Percentiles rank a stretch among this genome's conserved stretches.
Conservation (phyloP, 257 asterid genomes). For the Apocynum venetum region DNA sequence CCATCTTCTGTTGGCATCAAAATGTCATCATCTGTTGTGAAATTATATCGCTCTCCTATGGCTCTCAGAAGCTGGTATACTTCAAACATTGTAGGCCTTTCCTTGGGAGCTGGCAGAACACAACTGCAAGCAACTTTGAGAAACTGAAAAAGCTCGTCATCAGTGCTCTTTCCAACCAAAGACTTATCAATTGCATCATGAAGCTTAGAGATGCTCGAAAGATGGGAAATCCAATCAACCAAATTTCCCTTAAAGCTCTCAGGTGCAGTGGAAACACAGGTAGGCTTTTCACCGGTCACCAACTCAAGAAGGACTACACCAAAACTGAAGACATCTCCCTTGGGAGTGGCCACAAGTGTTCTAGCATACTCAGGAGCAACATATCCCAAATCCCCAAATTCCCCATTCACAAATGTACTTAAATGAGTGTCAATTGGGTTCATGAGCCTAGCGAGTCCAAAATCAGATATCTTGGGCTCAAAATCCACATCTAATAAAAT, state of each 20-base stretch:
- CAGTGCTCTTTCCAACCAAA: conserved; percentile 55
- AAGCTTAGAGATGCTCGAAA: conserved; percentile 57
- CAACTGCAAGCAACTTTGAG: conserved; percentile 82
- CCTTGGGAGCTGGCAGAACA: conserved; percentile 58
- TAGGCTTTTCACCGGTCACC: conserved; percentile 66
- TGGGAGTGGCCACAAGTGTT: conserved; percentile 80
- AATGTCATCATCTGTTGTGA: conserved; percentile 62
- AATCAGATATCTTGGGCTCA: conserved; percentile 62
- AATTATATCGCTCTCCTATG: conserved; percentile 56
- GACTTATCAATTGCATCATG: conserved; percentile 61
- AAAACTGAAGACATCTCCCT: conserved; percentile 87
- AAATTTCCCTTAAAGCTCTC: conserved; percentile 77
- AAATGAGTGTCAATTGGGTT: conserved; percentile 84
- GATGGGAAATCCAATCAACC: conserved; percentile 73
- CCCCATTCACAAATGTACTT: conserved; percentile 90
- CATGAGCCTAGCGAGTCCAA: conserved; percentile 90
- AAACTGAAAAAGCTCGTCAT: conserved; percentile 68
- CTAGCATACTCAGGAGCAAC: conserved; percentile 81
- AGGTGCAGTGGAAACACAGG: conserved; percentile 51
- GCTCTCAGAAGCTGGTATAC: conserved; percentile 78
- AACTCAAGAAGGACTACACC: conserved; percentile 89
- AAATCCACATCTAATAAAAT: conserved; percentile 34
- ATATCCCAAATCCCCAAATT: conserved; percentile 84
- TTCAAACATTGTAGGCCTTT: conserved; percentile 88
- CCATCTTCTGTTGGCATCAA: conserved; percentile 45